Percentiles rank a stretch among this genome's conserved stretches.
phyloP scores from a whole-genome alignment of 371 early-diverging fungal species.

The Rhizopus sp. region DNA sequence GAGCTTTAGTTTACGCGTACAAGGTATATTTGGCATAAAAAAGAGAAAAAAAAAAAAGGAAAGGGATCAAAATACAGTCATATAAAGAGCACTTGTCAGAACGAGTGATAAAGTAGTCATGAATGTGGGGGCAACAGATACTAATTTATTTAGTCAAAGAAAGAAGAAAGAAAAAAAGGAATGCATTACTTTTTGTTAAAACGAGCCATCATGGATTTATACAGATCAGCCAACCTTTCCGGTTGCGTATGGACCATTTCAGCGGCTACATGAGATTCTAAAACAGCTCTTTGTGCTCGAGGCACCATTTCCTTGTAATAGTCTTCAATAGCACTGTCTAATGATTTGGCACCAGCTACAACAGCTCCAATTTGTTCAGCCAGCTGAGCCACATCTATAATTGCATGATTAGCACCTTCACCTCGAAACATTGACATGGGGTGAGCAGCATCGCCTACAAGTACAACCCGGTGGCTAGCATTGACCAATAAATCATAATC shows the following conservation, averaged over 20 bases:
- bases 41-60: slow-evolving; percentile 1
- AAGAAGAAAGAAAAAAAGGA: too few species aligned
- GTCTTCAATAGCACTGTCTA: slow-evolving; percentile 17
- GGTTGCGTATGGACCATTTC: slow-evolving; percentile 2
- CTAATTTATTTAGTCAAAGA: too few species aligned
- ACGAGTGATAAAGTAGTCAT: too few species aligned
- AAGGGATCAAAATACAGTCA: slow-evolving; percentile 13
- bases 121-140: too few species aligned
- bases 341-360: slow-evolving; percentile 13
- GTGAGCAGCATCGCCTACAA: slow-evolving; percentile 21
- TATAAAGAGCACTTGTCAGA: too few species aligned
- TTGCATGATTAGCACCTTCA: slow-evolving; percentile 38
- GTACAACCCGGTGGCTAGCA: slow-evolving; percentile 1
- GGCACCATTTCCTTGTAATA: slow-evolving; percentile 30
- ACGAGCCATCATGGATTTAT: too few species aligned
- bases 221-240: neutral
- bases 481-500: neutral
- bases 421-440: slow-evolving; percentile 26
- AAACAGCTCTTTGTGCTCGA: slow-evolving; percentile 27
- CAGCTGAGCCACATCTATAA: slow-evolving; percentile 26
- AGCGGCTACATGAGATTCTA: slow-evolving; percentile 26
- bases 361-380: slow-evolving; percentile 15
- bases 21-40: slow-evolving; percentile 10
- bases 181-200: too few species aligned
- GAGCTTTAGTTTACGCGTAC: slow-evolving; percentile 10